Evolutionary conservation across 2,329 filamentous ascomycete genomes (phyloP).

Genomic region (Clarireedia homoeocarpa): DNA sequence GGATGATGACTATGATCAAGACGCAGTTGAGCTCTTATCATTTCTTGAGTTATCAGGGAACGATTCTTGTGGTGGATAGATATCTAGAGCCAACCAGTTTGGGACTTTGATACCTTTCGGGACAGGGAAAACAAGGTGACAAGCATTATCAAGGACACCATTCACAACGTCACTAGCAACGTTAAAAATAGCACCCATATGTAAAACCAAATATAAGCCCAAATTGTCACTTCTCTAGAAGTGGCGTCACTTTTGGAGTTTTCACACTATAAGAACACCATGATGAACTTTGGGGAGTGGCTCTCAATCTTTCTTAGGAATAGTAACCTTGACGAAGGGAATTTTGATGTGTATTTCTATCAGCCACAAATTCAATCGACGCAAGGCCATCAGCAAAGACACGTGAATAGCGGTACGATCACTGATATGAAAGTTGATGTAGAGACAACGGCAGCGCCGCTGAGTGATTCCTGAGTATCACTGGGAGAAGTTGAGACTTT

Average conservation of each 20-base stretch:
- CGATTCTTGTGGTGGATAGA: not conserved
- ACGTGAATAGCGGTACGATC: too few relatives aligned
- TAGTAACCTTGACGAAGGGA: not conserved
- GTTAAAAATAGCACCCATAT: not conserved
- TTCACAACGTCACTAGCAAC: not conserved
- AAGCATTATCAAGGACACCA: constrained; percentile 1
- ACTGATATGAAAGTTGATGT: too few relatives aligned
- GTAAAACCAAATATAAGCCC: too few relatives aligned
- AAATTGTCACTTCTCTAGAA: too few relatives aligned
- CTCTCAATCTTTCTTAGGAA: not conserved
- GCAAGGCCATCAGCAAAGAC: too few relatives aligned
- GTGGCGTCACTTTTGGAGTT: too few relatives aligned
- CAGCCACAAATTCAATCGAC: too few relatives aligned
- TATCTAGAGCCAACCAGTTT: not conserved
- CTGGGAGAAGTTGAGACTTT: too few relatives aligned
- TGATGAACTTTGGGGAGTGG: not conserved
- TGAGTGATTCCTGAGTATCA: too few relatives aligned
- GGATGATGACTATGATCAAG: not conserved
- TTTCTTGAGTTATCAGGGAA: not conserved
- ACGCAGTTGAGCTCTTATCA: not conserved
- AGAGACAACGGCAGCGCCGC: too few relatives aligned
- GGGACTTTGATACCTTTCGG: not conserved
- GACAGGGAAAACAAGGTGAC: not conserved
- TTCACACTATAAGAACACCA: not conserved
- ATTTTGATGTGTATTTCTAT: too few relatives aligned